Conservation (phyloP, 495 filamentous ascomycete species). For the Oidiodendron maius region DNA sequence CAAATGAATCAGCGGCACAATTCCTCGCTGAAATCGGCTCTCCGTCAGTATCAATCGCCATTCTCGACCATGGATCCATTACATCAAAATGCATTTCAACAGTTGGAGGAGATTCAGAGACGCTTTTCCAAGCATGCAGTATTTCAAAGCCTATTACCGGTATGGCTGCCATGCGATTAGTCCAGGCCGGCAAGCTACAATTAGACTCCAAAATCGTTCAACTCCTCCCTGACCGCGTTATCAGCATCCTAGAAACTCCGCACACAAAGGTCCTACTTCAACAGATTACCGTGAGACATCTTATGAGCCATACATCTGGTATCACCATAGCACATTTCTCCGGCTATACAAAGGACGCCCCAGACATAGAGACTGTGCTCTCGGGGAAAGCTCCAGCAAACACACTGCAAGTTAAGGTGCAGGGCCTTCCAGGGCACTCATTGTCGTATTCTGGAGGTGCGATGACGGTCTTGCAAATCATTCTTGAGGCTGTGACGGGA, state of each 20-base stretch:
- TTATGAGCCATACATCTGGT: conserved; percentile 23
- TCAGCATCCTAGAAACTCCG: neutral
- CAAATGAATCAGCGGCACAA: neutral
- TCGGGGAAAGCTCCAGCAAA: conserved; percentile 17
- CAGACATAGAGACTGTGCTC: conserved; percentile 10
- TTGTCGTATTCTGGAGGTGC: conserved; percentile 25
- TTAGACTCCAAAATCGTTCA: conserved; percentile 1
- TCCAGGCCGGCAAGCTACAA: neutral
- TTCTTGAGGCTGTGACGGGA: conserved; percentile 17
- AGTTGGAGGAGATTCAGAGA: conserved; percentile 14
- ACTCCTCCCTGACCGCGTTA: conserved; percentile 1
- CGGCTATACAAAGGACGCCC: conserved; percentile 16
- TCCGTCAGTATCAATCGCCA: conserved; percentile 15
- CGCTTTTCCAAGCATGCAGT: conserved; percentile 21
- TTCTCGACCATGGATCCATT: conserved; percentile 9
- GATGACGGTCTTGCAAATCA: conserved; percentile 19
- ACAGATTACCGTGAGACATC: conserved; percentile 20
- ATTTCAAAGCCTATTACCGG: conserved; percentile 22
- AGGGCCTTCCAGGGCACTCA: conserved; percentile 14
- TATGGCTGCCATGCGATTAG: conserved; percentile 3
- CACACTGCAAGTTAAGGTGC: conserved; percentile 15
- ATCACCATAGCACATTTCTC: conserved; percentile 16
- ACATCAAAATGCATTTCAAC: conserved; percentile 6
- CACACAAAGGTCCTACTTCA: conserved; percentile 2
- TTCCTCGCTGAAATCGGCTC: conserved; percentile 4